Evolutionary conservation across 2,329 filamentous ascomycete species (phyloP).

Genomic region (Colletotrichum higginsianum): DNA sequence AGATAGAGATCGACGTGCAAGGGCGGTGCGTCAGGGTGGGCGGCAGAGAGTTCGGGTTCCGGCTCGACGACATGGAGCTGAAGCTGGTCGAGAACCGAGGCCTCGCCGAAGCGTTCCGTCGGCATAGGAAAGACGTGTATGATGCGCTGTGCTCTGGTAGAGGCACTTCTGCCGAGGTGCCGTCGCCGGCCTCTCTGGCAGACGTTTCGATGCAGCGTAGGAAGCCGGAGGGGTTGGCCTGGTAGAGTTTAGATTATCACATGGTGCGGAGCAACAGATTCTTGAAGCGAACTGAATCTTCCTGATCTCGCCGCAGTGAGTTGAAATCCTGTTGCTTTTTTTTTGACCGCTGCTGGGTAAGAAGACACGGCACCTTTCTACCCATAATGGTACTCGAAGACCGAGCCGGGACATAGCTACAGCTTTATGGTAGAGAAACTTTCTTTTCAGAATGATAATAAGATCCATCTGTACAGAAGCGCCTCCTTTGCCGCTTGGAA

Average conservation of each 20-base stretch:
- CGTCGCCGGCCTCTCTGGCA: background rate
- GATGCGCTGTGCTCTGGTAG: background rate
- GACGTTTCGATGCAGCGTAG: background rate
- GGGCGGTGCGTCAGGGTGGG: background rate
- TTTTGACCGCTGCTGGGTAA: too few species aligned
- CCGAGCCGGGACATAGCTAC: too few species aligned
- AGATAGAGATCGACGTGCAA: background rate
- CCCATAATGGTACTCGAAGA: too few species aligned
- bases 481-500: too few species aligned
- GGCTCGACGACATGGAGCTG: background rate
- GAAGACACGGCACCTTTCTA: too few species aligned
- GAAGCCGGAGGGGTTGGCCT: background rate
- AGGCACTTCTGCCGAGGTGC: background rate
- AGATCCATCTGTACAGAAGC: too few species aligned
- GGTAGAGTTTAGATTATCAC: background rate
- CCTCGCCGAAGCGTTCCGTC: background rate
- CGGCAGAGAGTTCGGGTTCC: background rate
- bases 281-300: too few species aligned
- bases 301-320: accelerated
- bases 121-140: background rate
- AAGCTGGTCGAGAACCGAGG: background rate
- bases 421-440: too few species aligned
- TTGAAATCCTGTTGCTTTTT: too few species aligned
- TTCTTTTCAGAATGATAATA: too few species aligned
- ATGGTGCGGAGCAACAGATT: too few species aligned